Evolutionary conservation across 352 stramenopile genomes (phyloP).

Genomic region (Halophytophthora batemanensis): DNA sequence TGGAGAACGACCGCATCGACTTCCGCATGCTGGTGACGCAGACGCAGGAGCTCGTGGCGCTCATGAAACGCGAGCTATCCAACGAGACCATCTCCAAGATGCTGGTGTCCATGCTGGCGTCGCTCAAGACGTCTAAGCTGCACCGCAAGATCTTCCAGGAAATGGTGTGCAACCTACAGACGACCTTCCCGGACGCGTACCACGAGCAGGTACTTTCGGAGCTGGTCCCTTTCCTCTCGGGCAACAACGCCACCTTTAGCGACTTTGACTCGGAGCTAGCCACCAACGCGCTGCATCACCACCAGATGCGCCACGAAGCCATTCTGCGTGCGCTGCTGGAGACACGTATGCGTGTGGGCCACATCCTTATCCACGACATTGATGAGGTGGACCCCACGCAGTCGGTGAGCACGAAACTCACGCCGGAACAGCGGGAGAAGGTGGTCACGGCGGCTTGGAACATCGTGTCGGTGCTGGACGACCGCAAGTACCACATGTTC

Average conservation of each 20-base stretch:
- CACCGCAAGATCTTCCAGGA: constrained; percentile 88
- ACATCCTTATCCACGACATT: constrained; percentile 83
- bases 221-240: constrained; percentile 80
- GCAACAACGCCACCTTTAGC: constrained; percentile 66
- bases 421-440: constrained; percentile 63
- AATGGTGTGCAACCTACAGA: constrained; percentile 86
- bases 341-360: constrained; percentile 77
- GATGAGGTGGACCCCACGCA: constrained; percentile 65
- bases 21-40: constrained; percentile 75
- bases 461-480: constrained; percentile 78
- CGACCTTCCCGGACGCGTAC: constrained; percentile 60
- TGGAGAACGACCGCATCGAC: constrained; percentile 86
- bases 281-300: constrained; percentile 62
- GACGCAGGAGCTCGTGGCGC: constrained; percentile 54
- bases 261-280: constrained; percentile 72
- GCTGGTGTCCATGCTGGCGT: constrained; percentile 80
- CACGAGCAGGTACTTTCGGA: constrained; percentile 56
- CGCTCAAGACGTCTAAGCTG: constrained; percentile 81
- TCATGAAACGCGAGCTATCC: constrained; percentile 61
- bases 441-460: constrained; percentile 85
- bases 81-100: constrained; percentile 84
- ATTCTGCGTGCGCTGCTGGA: constrained; percentile 78
- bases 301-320: constrained; percentile 77
- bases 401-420: constrained; percentile 55
- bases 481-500: constrained; percentile 86